phyloP scores from a whole-genome alignment of 192 early-diverging fungal species.

The Cetraspora pellucida region DNA sequence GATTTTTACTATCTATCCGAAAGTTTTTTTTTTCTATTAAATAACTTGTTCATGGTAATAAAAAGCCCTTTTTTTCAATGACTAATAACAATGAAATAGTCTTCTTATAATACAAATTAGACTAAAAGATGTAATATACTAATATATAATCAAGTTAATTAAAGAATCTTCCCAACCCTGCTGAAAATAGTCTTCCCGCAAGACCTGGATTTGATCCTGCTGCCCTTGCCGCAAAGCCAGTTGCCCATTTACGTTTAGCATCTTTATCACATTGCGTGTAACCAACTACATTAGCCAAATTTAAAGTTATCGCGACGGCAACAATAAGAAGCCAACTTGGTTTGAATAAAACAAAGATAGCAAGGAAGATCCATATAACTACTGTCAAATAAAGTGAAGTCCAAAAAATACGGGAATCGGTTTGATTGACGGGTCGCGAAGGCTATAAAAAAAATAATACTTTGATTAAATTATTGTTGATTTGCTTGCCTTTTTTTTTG shows the following conservation, averaged over 20 bases:
- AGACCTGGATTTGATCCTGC: conserved; percentile 4
- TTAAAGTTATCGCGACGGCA: conserved; percentile 81
- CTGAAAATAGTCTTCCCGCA: conserved; percentile 27
- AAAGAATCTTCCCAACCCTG: conserved; percentile 28
- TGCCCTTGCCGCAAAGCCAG: conserved; percentile 53
- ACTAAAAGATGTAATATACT: too few relatives aligned
- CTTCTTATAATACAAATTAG: too few relatives aligned
- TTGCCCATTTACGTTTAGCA: conserved; percentile 74
- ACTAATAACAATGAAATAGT: too few relatives aligned
- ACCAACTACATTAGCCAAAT: conserved; percentile 90
- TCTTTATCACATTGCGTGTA: conserved; percentile 97
- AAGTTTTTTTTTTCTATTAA: too few relatives aligned
- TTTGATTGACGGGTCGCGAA: conserved; percentile 71
- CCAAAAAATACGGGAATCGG: conserved; percentile 96
- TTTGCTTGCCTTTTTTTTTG: neutral
- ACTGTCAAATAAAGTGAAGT: conserved; percentile 84
- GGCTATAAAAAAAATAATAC: conserved; percentile 42
- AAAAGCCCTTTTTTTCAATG: too few relatives aligned
- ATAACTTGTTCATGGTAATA: too few relatives aligned
- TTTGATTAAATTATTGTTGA: too few relatives aligned
- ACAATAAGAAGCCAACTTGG: conserved; percentile 87
- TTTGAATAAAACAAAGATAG: conserved; percentile 72
- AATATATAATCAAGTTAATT: neutral
- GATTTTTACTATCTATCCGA: too few relatives aligned
- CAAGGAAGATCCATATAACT: conserved; percentile 80